Conservation (phyloP, 495 filamentous ascomycete genomes). For the Tetracladium setigerum region DNA sequence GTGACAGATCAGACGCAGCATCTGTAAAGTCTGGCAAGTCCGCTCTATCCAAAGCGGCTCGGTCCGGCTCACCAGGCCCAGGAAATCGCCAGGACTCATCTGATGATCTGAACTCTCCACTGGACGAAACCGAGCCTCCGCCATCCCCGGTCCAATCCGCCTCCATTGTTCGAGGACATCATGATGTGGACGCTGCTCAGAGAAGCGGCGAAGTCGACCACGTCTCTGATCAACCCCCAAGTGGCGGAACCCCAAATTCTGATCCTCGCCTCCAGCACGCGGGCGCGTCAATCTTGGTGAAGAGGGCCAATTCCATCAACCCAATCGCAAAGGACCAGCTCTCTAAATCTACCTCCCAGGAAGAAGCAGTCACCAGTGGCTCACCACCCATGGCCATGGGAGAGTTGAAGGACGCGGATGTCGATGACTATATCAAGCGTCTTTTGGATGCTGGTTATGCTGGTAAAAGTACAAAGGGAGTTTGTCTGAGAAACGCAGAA, state of each 20-base stretch:
- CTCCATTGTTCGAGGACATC: slow-evolving; percentile 67
- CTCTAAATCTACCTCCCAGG: slow-evolving; percentile 21
- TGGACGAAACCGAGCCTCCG: slow-evolving; percentile 54
- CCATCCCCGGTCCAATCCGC: slow-evolving; percentile 83
- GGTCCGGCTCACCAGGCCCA: not conserved
- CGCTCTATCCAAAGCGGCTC: slow-evolving; percentile 29
- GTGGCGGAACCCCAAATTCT: slow-evolving; percentile 41
- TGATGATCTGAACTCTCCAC: slow-evolving; percentile 16
- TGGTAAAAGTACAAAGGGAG: slow-evolving; percentile 93
- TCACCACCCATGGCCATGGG: slow-evolving; percentile 52
- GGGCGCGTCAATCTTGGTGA: slow-evolving; percentile 74
- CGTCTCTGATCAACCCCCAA: slow-evolving; percentile 87
- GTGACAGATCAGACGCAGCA: slow-evolving; percentile 66
- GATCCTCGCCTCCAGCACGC: slow-evolving; percentile 45
- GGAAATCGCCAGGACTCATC: slow-evolving; percentile 10
- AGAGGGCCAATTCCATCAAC: slow-evolving; percentile 56
- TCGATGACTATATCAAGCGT: slow-evolving; percentile 95
- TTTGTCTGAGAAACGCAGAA: slow-evolving; percentile 95
- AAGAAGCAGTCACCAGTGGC: slow-evolving; percentile 20
- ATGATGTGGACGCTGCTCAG: slow-evolving; percentile 73
- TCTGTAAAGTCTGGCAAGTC: slow-evolving; percentile 64
- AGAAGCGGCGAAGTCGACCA: slow-evolving; percentile 86
- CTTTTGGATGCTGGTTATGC: slow-evolving; percentile 93
- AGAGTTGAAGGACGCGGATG: slow-evolving; percentile 80
- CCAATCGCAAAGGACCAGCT: slow-evolving; percentile 30